Base-by-base conservation (phyloP, 192 early-diverging fungal species). In the Backusella tarrabulga region DNA sequence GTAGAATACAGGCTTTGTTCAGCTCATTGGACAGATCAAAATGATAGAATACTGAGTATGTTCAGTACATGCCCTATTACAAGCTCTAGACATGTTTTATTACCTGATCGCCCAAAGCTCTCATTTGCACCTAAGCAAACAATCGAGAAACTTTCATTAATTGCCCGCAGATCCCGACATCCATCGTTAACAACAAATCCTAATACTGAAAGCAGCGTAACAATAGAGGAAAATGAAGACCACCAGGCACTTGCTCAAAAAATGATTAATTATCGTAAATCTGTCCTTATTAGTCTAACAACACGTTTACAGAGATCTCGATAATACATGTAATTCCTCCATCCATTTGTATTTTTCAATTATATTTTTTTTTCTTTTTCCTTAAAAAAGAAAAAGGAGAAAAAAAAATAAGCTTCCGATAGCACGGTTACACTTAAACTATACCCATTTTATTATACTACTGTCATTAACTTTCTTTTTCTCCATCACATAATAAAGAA, bases 1-100 rank as follows among this genome's bases (percentile, higher is more conserved):
- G 73, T 93, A 7, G 93, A 95, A 80, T 94, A 93, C 77, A 76
- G 86, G 19, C 83, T 95, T 15, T 95, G 94, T 78, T 77, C 83
- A 21, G 85, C 91, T 15, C 94, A 95, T 81, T 95, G 92, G 91
- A 88, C 86, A 44, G 87, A 85, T 14, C 91, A 91, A 32, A 70
- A 84, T 68, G 91, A 95, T 75, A 85, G 93, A 4, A 76, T 93
- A 19, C 81, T 81, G 21, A 46, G 81, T 26, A 60, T 95, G 68
- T 95, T 95, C 60, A 72, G 60, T 14, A 44, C 74, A 9, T 38
- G n/a, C 4, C 56, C 56, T 6, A 21, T 26, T 6, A 67, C 73
- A 40, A 11, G 34, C 4, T 19, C 34, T 5, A 35, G 5, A 4
- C 9, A 38, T 23, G 68, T 70, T 21, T 35, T 14, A 41, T 36